A percentile compares a stretch with the other conserved stretches of the same genome.
Evolutionary conservation across 371 early-diverging fungal genomes (phyloP).

Genomic region (Saksenaea oblongispora): DNA sequence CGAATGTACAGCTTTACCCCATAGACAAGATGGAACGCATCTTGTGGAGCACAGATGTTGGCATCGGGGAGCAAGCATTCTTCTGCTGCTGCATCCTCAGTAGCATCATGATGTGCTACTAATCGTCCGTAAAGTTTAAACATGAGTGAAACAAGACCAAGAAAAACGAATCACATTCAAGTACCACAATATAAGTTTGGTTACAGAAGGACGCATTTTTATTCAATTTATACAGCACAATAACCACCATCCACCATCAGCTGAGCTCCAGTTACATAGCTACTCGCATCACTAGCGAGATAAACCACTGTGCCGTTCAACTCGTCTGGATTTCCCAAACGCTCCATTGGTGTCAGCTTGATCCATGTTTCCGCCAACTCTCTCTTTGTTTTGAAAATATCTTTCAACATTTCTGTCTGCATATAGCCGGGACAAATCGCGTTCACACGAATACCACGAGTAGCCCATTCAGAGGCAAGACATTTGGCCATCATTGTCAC

Average conservation of each 20-base stretch:
- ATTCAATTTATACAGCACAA: conserved; percentile 41
- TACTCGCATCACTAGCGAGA: conserved; percentile 67
- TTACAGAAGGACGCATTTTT: no score
- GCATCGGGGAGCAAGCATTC: background rate
- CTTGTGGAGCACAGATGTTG: background rate
- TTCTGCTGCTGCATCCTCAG: background rate
- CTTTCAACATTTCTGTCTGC: conserved; percentile 48
- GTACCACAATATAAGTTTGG: no score
- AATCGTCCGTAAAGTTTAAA: background rate
- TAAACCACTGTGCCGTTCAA: conserved; percentile 72
- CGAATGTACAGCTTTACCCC: background rate
- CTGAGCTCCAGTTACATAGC: conserved; percentile 59
- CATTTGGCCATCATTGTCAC: conserved; percentile 57
- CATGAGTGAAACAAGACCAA: background rate
- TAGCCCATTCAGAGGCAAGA: conserved; percentile 50
- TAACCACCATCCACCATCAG: conserved; percentile 56
- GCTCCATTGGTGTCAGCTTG: conserved; percentile 43
- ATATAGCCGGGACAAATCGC: conserved; percentile 49
- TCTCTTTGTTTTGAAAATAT: conserved; percentile 28
- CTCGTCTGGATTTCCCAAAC: conserved; percentile 63
- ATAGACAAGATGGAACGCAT: background rate
- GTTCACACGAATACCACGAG: conserved; percentile 48
- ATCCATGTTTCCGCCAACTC: conserved; percentile 36
- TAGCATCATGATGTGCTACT: background rate
- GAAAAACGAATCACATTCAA: no score